Conservation (phyloP, 1,284 basidiomycete genomes). For the Ganoderma leucocontextum region DNA sequence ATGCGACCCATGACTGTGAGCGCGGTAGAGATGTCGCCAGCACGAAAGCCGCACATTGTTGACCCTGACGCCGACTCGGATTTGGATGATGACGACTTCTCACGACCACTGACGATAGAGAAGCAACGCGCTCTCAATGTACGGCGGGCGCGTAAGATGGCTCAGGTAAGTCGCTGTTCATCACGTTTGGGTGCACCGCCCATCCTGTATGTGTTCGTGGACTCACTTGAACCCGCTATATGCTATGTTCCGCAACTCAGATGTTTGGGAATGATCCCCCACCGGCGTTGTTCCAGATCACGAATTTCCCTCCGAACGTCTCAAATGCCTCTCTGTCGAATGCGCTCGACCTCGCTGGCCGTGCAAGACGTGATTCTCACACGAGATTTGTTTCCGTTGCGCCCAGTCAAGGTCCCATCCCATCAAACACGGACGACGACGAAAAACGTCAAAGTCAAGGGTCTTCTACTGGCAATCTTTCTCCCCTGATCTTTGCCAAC, state of each 20-base stretch:
- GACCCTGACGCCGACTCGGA: slow-evolving; percentile 26
- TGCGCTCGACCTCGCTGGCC: slow-evolving; percentile 22
- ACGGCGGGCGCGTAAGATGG: slow-evolving; percentile 56
- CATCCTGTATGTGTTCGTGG: slow-evolving; percentile 1
- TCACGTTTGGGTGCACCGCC: slow-evolving; percentile 13
- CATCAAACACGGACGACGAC: slow-evolving; percentile 17
- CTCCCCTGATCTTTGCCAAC: slow-evolving; percentile 32
- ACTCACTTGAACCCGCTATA: slow-evolving; percentile 1
- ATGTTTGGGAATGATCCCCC: slow-evolving; percentile 57
- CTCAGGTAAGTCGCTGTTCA: slow-evolving; percentile 46
- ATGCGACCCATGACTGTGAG: slow-evolving; percentile 14
- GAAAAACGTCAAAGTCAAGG: slow-evolving; percentile 32
- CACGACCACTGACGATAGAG: slow-evolving; percentile 38
- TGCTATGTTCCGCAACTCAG: slow-evolving; percentile 36
- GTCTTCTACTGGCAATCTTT: slow-evolving; percentile 29
- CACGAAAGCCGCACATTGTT: background rate
- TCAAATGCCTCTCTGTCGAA: slow-evolving; percentile 31
- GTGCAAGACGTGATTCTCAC: slow-evolving; percentile 37
- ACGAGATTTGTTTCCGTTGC: slow-evolving; percentile 42
- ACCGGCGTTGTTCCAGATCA: slow-evolving; percentile 44
- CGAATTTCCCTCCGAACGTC: slow-evolving; percentile 30
- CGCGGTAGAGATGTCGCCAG: slow-evolving; percentile 5
- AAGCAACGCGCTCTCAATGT: slow-evolving; percentile 49
- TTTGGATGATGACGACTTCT: slow-evolving; percentile 17
- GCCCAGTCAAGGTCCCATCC: slow-evolving; percentile 28